A percentile compares a stretch with the other conserved stretches of the same genome.
Evolutionary conservation across 2,329 filamentous ascomycete genomes (phyloP).

Genomic region (Thielaviopsis euricoi): DNA sequence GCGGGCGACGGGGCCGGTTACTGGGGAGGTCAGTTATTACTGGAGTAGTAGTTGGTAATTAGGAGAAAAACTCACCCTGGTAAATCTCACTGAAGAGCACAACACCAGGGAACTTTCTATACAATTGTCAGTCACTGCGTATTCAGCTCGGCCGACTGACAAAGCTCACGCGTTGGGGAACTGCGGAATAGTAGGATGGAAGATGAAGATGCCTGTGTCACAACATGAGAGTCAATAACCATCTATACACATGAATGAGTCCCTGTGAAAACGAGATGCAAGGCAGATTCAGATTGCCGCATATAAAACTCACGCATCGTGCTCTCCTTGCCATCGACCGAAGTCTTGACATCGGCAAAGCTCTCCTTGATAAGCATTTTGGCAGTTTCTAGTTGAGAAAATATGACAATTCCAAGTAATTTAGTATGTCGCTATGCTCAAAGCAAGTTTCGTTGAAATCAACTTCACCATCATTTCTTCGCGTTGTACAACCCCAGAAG

Average conservation of each 20-base stretch:
- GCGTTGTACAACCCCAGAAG: background rate
- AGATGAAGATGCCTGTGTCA: conserved; percentile 63
- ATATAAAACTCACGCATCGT: conserved; percentile 32
- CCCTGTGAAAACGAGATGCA: no score
- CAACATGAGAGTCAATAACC: no score
- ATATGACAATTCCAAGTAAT: no score
- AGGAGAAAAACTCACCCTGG: conserved; percentile 46
- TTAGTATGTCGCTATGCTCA: no score
- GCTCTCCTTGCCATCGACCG: conserved; percentile 35
- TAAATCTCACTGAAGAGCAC: conserved; percentile 90
- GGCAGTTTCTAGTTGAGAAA: no score
- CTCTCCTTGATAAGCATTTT: conserved; percentile 38
- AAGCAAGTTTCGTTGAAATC: no score
- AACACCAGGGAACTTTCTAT: conserved; percentile 64
- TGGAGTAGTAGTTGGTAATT: background rate
- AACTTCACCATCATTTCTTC: no score
- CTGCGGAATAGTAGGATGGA: conserved; percentile 68
- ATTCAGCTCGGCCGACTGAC: background rate
- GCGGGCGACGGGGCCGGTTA: conserved; percentile 76
- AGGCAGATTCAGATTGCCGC: no score
- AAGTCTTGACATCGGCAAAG: conserved; percentile 32
- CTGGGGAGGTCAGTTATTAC: conserved; percentile 25
- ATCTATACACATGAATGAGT: no score
- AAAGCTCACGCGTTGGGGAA: conserved; percentile 63
- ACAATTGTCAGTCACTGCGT: background rate